Evolutionary conservation across 1,284 basidiomycete genomes (phyloP), one percentile per base, ranked within the genome.

Genomic region (Cutaneotrichosporon cutaneum): DNA sequence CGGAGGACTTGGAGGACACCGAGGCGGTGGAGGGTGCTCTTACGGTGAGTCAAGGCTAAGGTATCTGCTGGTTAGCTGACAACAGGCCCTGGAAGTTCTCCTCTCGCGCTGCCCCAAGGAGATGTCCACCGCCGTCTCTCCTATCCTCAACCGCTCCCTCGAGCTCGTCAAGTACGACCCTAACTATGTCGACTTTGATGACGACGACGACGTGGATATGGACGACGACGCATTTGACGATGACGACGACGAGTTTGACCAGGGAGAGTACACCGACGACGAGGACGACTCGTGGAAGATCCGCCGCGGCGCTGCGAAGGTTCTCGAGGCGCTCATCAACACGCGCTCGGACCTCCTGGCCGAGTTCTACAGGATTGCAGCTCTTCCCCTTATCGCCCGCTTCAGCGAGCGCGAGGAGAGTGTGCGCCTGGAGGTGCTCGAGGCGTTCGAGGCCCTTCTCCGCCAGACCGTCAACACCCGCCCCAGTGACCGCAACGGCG

Each of bases 251-350:
- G 76, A 82, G 22, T 80, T 90, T 1, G 92, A 91, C 7, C 90
- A 92, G 1, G 88, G 87, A 39, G 88, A 85, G 67, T 97, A 97
- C 76, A 93, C 92, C 8, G 95, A 99, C 71, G 95, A 99, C 68
- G 96, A 99, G 74, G 96, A 99, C 75, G 90, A 92, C n/a, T 97
- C 94, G 0, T 99, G 97, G 86, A 98, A 97, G 81, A 93, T 97
- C 64, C 88, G 96, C 63, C 86, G 95, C 57, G 89, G 92, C 4
- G 89, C 96, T 5, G 93, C 93, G 26, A 97, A 97, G 76, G 82
- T 98, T 2, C 83, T 99, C 14, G 82, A 87, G 14, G 89, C 90
- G 1, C 83, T 96, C 54, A 88, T 98, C 66, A 86, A 85, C 16
- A 95, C 94, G 5, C 89, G 93, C 13, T 89, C 92, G 1, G 95